Evolutionary conservation across 2,329 filamentous ascomycete genomes (phyloP), one percentile per base, ranked within the genome.

Genomic region (Scorias spongiosa): DNA sequence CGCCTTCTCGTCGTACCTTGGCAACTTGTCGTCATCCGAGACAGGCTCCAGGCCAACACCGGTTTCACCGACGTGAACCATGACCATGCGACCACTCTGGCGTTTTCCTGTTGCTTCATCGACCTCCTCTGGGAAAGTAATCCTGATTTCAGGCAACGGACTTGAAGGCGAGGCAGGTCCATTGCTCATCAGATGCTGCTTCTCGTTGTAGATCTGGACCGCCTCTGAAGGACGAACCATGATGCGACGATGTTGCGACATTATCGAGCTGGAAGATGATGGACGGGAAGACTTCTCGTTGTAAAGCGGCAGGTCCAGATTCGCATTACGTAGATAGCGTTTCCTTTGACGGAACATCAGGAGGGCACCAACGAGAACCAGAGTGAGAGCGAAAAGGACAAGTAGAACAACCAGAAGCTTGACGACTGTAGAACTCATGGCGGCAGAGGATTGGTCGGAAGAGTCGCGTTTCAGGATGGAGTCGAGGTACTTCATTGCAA

Each of bases 101-200:
- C 75, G 74, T 64, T 80, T 85, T 54, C 89, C 89, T 5, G 14
- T 40, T 44, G 67, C 58, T 41, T 86, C 84, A 59, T 95, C 88
- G 54, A 93, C 81, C 70, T 96, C 91, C 56, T 93, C 85, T 12
- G 91, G 91, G 70, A 98, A 96, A 30, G 91, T 96, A 64, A 98
- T 94, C 65, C 88, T 86, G 57, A 98, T 98, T 67, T 96, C 84
- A 15, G 91, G 91, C 26, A 96, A 75, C 52, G 83, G 81, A 63
- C 77, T 84, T 55, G 81, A 70, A 26, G 87, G 84, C 55, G 81
- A 70, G 17, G 88, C 84, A 12, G 85, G 81, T 3, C 32, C 32
- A 36, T 15, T 36, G 49, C 78, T 81, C 52, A 89, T 77, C 66
- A 93, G 79, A 51, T 78, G 78, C 59, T 81, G 78, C 65, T 91